These are phyloP conservation scores for Diacronema lutheri DNA, from an alignment of 78 protist species.

Conservation along the genomic window DNA sequence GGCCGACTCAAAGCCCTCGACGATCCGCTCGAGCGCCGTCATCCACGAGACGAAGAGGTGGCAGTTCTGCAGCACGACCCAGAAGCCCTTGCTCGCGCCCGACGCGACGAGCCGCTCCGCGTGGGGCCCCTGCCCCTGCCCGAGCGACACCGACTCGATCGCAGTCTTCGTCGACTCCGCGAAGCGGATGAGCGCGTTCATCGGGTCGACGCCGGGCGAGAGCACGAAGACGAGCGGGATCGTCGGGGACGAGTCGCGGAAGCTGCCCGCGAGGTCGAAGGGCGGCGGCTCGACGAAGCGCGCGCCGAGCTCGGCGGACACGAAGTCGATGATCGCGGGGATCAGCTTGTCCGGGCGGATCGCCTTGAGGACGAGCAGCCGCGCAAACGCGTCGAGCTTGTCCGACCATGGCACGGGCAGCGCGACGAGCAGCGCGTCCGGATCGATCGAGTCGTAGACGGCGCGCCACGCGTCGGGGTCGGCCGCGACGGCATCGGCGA, in stretches of 20 bases:
- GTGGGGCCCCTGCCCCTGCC: slow-evolving; percentile 77
- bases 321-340: slow-evolving; percentile 21
- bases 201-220: slow-evolving; percentile 83
- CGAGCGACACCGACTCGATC: slow-evolving; percentile 69
- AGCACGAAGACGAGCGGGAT: slow-evolving; percentile 83
- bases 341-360: slow-evolving; percentile 82
- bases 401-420: slow-evolving; percentile 8
- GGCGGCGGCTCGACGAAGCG: slow-evolving; percentile 83
- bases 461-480: slow-evolving; percentile 7
- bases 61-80: slow-evolving; percentile 83
- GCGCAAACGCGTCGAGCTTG: slow-evolving; percentile 16
- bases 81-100: slow-evolving; percentile 46
- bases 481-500: background rate
- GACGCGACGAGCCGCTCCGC: slow-evolving; percentile 44
- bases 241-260: slow-evolving; percentile 47
- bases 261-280: slow-evolving; percentile 71
- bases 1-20: slow-evolving; percentile 46
- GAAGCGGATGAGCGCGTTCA: slow-evolving; percentile 48
- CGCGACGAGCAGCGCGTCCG: background rate
- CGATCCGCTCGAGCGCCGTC: slow-evolving; percentile 50
- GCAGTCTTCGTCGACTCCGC: slow-evolving; percentile 46
- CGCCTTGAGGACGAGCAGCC: slow-evolving; percentile 62
- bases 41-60: slow-evolving; percentile 69
- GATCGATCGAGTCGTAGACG: slow-evolving; percentile 33
- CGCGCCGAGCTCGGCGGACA: slow-evolving; percentile 52